Evolutionary conservation across 768 basidiomycete species (phyloP).

Genomic region (Gelatoporia subvermispora): DNA sequence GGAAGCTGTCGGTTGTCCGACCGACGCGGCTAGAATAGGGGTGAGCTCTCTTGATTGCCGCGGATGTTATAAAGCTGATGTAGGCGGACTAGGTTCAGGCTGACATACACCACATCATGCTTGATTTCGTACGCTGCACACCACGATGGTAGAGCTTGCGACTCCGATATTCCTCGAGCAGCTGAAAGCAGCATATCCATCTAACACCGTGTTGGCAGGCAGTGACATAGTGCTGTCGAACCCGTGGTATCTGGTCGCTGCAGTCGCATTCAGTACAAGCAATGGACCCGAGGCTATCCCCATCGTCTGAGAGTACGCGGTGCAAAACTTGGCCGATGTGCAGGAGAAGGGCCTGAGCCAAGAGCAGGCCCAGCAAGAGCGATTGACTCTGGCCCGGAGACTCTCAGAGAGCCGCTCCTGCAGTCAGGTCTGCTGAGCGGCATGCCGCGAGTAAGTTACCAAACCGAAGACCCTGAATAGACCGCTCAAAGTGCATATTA

Average conservation of each 20-base stretch:
- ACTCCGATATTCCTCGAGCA: conserved; percentile 37
- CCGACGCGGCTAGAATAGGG: too few relatives aligned
- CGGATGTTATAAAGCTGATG: too few relatives aligned
- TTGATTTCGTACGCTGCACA: background rate
- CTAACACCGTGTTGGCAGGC: conserved; percentile 24
- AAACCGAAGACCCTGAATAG: too few relatives aligned
- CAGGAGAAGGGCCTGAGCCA: too few relatives aligned
- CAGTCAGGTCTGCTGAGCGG: conserved; percentile 55
- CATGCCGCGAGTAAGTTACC: conserved; percentile 45
- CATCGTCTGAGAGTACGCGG: conserved; percentile 44
- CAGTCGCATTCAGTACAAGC: conserved; percentile 50
- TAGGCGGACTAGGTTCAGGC: too few relatives aligned
- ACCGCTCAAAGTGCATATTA: too few relatives aligned
- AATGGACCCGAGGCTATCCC: conserved; percentile 58
- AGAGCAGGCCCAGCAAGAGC: conserved; percentile 28
- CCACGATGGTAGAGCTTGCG: conserved; percentile 27
- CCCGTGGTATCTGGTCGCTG: conserved; percentile 57
- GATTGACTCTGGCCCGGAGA: conserved; percentile 42
- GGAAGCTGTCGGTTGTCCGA: too few relatives aligned
- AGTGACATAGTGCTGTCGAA: conserved; percentile 25
- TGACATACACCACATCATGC: background rate
- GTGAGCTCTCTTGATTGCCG: too few relatives aligned
- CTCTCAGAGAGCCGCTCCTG: conserved; percentile 59
- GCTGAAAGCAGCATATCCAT: conserved; percentile 44
- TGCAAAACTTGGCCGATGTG: conserved; percentile 32